Evolutionary conservation across 2,329 filamentous ascomycete genomes (phyloP), one percentile per base, ranked within the genome.

Genomic region (Phaeoacremonium minimum): DNA sequence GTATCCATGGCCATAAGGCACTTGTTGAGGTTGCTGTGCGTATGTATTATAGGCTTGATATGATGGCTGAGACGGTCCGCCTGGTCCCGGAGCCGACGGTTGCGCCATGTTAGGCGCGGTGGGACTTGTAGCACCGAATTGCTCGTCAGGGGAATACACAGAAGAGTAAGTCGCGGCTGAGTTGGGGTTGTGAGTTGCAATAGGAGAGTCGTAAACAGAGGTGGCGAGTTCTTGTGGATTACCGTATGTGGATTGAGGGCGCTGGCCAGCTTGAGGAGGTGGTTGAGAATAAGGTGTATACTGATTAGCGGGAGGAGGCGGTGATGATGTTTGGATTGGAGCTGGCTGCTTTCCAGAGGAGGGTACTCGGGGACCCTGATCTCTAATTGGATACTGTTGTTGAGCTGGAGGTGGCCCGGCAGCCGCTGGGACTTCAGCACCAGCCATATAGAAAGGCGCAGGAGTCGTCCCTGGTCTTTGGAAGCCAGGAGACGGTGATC

Each of bases 141-240:
- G 55, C 36, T 75, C 70, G 8, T 77, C 71, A 6, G 66, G 61
- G 5, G 69, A 68, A 49, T 73, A 71, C 18, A 62, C 63, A 1
- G 70, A 69, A 4, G 66, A 60, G 47, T 67, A 75, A 3, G 67
- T 61, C 15, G 61, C 60, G 13, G 59, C 56, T 30, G 63, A 62
- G 44, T 53, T 60, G 18, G 65, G 63, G 51, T 69, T 71, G 53
- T 74, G 69, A 6, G 69, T 58, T 11, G 70, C 76, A 28, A 85
- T 72, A 29, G 85, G 85, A 4, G 84, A 85, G 57, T 89, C 84
- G 52, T 89, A 90, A 8, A 77, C 78, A 1, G 84, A 85, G 1
- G 85, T 88, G 17, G 85, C 83, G 32, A 91, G 68, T 61, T 91
- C 86, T 60, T 90, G 86, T 1, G 85, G 80, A 45, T 79, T 77